Evolutionary conservation across 1,139 yeast genomes (phyloP).

Genomic region (Saccharomyces uvarum): DNA sequence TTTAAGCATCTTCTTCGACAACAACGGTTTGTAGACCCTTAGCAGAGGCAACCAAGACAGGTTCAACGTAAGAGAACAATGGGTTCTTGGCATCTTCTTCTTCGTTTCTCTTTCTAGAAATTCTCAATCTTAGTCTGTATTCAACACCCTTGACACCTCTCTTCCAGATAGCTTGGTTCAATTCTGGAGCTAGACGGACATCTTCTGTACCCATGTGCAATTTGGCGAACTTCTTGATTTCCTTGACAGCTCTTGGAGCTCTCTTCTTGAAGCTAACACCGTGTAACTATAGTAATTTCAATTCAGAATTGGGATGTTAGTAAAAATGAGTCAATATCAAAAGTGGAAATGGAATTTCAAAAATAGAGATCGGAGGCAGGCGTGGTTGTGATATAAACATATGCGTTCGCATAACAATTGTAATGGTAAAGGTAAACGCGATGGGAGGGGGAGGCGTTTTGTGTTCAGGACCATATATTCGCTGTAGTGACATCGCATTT

Average conservation of each 20-base stretch:
- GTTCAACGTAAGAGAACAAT: constrained; percentile 96
- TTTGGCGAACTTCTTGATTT: constrained; percentile 96
- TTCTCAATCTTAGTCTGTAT: constrained; percentile 96
- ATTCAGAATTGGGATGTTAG: neutral
- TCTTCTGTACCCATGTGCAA: constrained; percentile 99
- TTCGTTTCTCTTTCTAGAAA: constrained; percentile 99
- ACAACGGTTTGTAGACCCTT: constrained; percentile 98
- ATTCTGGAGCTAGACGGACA: constrained; percentile 97
- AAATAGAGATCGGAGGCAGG: neutral
- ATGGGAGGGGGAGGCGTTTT: neutral
- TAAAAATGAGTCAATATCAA: neutral
- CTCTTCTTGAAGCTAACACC: constrained; percentile 99
- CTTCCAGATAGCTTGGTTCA: constrained; percentile 98
- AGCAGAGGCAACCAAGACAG: constrained; percentile 87
- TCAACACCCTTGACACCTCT: constrained; percentile 99
- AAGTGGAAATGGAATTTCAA: neutral
- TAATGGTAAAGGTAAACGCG: neutral
- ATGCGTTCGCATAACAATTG: neutral
- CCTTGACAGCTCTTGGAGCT: constrained; percentile 99
- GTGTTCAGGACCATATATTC: neutral
- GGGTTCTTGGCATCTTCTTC: constrained; percentile 99
- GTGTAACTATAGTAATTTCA: constrained; percentile 51
- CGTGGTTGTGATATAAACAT: neutral
- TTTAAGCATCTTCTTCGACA: constrained; percentile 78
- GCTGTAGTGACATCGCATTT: neutral